Percentiles rank a stretch among this genome's conserved stretches.
Conservation (phyloP, 306 rosid species). For the Cyamopsis tetragonoloba region DNA sequence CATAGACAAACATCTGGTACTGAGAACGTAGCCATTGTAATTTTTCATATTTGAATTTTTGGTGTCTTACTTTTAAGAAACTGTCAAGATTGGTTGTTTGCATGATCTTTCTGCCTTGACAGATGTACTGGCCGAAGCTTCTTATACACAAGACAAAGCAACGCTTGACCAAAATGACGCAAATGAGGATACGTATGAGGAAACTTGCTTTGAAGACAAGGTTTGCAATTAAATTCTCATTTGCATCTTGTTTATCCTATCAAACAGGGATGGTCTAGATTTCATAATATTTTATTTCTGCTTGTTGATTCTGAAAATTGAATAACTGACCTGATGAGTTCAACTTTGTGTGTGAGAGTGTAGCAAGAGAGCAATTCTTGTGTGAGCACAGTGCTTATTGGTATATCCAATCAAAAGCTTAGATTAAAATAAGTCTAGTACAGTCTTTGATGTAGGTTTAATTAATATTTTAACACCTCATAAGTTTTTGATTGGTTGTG, state of each 20-base stretch:
- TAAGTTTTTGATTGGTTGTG: no score
- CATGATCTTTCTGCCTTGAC: conserved; percentile 17
- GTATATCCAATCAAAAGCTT: no score
- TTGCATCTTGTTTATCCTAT: background rate
- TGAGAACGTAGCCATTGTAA: background rate
- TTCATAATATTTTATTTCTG: conserved; percentile 2
- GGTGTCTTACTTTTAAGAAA: background rate
- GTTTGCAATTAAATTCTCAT: conserved; percentile 31
- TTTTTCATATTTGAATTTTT: background rate
- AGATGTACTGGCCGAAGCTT: conserved; percentile 95
- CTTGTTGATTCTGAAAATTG: background rate
- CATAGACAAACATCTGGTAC: conserved; percentile 85
- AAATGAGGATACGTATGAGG: conserved; percentile 92
- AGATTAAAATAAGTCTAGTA: no score
- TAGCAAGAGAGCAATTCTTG: no score
- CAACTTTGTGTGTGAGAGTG: background rate
- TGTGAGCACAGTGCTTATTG: no score
- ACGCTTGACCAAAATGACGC: conserved; percentile 92
- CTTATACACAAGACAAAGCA: conserved; percentile 90
- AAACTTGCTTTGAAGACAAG: conserved; percentile 87
- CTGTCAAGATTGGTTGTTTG: conserved; percentile 11
- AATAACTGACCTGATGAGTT: background rate
- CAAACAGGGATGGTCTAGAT: background rate
- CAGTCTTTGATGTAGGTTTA: no score
- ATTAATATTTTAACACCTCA: no score